Evolutionary conservation across 2,329 filamentous ascomycete genomes (phyloP), one percentile per base, ranked within the genome.

Genomic region (Pseudogymnoascus sp.): DNA sequence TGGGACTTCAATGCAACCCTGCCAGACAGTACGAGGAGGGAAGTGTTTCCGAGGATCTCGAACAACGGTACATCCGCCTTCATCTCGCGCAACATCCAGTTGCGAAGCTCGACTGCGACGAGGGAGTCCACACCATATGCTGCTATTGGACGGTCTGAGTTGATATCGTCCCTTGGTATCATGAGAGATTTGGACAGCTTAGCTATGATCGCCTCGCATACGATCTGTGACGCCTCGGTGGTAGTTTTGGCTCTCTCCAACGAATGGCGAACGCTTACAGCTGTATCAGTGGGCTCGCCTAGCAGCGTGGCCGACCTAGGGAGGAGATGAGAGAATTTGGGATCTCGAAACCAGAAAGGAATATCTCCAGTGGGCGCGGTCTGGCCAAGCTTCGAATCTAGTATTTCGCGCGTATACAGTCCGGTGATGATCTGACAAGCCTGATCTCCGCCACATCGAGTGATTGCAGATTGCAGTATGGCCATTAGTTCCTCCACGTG

Each of bases 401-500:
- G 29, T 33, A 33, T 33, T 33, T 33, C 29, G 40, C 40, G n/a
- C n/a, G 40, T 44, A 26, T 16, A n/a, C 16, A 59, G 21, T 4
- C 19, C 19, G 21, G 40, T 44, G 40, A 44, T 10, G 40, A 44
- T 44, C 40, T 44, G 38, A n/a, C 14, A n/a, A n/a, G 38, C 14
- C 19, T n/a, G 38, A 26, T 66, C 65, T 16, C 70, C 65, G 1
- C 69, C 69, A 24, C 67, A 16, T 44, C n/a, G 40, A 16, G 40
- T 24, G 64, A 71, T 70, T 29, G 66, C 61, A 40, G 70, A 70
- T 21, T 65, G 61, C 31, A 72, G 59, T 40, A 66, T 61, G 31
- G 64, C 64, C 21, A 70, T 68, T 6, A 70, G 50, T 29, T 71
- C 69, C 0, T 66, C 66, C 63, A 71, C 67, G n/a, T 67, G 63